Conservation (phyloP, 257 asterid genomes). For the Nicotiana benthamiana region DNA sequence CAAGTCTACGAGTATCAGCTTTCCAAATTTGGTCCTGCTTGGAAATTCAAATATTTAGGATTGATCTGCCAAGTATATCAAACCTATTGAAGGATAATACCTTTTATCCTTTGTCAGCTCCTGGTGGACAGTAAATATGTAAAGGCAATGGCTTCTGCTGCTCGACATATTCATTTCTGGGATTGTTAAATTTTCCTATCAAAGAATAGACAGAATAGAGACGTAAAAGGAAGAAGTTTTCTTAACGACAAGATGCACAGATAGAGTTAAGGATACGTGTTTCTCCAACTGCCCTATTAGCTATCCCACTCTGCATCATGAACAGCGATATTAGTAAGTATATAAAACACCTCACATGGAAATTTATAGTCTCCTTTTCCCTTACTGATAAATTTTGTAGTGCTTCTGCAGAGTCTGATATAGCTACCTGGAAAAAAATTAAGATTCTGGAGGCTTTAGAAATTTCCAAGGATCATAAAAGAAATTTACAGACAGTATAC, state of each 20-base stretch:
- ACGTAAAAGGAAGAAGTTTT: background rate
- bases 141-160: slow-evolving; percentile 85
- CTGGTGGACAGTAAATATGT: slow-evolving; percentile 48
- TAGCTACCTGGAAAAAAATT: slow-evolving; percentile 37
- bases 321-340: slow-evolving; percentile 10
- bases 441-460: slow-evolving; percentile 1
- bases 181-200: slow-evolving; percentile 21
- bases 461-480: background rate
- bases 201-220: slow-evolving; percentile 1
- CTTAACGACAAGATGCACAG: background rate
- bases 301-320: slow-evolving; percentile 57
- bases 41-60: slow-evolving; percentile 8
- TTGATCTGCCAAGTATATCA: slow-evolving; percentile 1
- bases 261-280: slow-evolving; percentile 55
- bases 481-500: background rate
- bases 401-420: slow-evolving; percentile 55
- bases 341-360: background rate
- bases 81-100: slow-evolving; percentile 19
- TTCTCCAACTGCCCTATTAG: slow-evolving; percentile 87
- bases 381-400: slow-evolving; percentile 60
- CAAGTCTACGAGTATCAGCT: slow-evolving; percentile 76
- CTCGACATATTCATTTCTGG: slow-evolving; percentile 80
- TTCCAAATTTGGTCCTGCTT: slow-evolving; percentile 45
- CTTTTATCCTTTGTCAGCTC: slow-evolving; percentile 48
- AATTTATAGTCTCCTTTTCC: slow-evolving; percentile 1